Base-by-base conservation (phyloP, 2,329 filamentous ascomycete genomes). In the Elsinoe australis region DNA sequence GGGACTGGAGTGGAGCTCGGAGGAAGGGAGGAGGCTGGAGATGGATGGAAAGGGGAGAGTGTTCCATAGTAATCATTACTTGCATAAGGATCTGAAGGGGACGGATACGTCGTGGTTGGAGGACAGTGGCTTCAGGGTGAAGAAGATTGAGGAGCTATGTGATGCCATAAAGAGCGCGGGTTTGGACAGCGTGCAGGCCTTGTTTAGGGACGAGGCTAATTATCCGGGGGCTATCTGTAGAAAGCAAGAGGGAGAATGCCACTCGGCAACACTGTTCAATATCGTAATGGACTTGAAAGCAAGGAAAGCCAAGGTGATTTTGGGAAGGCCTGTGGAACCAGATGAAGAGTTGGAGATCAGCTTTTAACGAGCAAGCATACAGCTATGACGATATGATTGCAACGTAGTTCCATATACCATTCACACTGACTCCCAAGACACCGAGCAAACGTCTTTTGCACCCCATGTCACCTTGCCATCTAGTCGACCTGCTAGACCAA, bases 1-100 rank as follows among this genome's bases (percentile, higher is more conserved):
- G 3, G 75, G 76, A 0, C 53, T 78, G 5, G 76, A 80, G 55
- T 78, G 70, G 64, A 56, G 58, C 52, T 47, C 63, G 54, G 14
- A 61, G 54, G 56, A 65, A 52, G 18, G 64, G 14, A 48, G 54
- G 49, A 63, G 53, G 59, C 52, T 62, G 7, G 52, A 52, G 51
- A 56, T 66, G 52, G 67, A 70, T 52, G 49, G 38, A 0, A 49
- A 39, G 1, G 58, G 61, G 1, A 58, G 65, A 6, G 57, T 71
- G 1, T 64, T 68, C 9, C 69, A 73, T 52, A 56, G 68, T 1
- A 72, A 73, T 45, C 70, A 72, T 42, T 62, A 67, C 14, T 49
- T 73, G 7, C 46, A 56, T 0, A 56, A 62, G n/a, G 69, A 72
- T 41, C 53, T 55, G 0, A 55, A 53, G 1, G 61, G 63, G 0